phyloP scores from a whole-genome alignment of 2,329 filamentous ascomycete species.

The Talaromyces sp. region DNA sequence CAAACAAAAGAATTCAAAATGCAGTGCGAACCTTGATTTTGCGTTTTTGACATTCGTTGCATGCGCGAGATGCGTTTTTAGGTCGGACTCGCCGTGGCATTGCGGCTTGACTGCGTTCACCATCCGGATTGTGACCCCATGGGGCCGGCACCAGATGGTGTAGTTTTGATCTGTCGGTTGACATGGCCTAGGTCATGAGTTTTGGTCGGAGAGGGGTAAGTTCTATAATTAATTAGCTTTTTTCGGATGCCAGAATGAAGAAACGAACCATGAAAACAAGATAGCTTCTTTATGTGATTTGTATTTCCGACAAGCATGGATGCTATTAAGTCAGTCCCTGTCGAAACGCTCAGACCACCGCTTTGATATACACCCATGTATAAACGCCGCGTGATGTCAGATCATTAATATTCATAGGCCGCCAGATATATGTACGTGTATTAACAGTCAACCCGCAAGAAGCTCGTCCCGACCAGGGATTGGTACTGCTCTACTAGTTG shows the following conservation, averaged over 20 bases:
- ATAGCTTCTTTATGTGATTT: background rate
- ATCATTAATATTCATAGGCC: background rate
- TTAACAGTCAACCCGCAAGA: background rate
- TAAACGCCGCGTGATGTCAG: slow-evolving; percentile 1
- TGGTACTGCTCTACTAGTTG: background rate
- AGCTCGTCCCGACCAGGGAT: background rate
- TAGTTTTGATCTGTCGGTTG: slow-evolving; percentile 16
- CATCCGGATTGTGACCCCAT: background rate
- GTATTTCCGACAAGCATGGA: background rate
- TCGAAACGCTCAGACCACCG: background rate
- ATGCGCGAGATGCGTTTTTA: slow-evolving; percentile 20
- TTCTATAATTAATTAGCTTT: background rate
- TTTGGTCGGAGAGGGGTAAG: background rate
- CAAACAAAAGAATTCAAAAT: background rate
- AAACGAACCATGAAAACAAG: background rate
- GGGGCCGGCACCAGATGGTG: slow-evolving; percentile 17
- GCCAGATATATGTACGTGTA: background rate
- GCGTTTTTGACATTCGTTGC: slow-evolving; percentile 21
- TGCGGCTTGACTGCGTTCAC: slow-evolving; percentile 13
- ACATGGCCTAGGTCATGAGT: slow-evolving; percentile 14
- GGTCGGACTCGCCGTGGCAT: slow-evolving; percentile 17
- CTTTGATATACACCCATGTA: slow-evolving; percentile 4
- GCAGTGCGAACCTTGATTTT: slow-evolving; percentile 20
- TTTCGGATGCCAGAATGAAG: too few relatives aligned
- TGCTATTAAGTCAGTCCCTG: background rate